phyloP scores from a whole-genome alignment of 169 alveolate species.

The Plasmodium inui region DNA sequence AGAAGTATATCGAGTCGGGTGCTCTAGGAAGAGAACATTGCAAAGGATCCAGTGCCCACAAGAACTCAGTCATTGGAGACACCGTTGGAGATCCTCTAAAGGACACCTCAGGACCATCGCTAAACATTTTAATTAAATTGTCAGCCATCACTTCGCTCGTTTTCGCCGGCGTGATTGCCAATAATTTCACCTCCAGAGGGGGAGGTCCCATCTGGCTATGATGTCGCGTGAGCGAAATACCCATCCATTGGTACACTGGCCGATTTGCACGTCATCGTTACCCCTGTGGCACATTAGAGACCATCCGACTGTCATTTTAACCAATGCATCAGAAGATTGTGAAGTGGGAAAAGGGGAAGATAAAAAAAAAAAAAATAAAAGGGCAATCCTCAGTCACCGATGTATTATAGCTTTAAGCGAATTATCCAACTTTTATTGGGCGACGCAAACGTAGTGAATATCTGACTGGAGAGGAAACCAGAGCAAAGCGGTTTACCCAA shows the following conservation, averaged over 20 bases:
- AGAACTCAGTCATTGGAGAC: conserved; percentile 93
- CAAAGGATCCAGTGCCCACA: conserved; percentile 87
- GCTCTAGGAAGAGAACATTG: conserved; percentile 80
- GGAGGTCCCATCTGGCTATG: conserved; percentile 86
- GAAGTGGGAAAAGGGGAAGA: background rate
- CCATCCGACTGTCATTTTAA: background rate
- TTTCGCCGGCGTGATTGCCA: conserved; percentile 85
- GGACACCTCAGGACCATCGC: conserved; percentile 95
- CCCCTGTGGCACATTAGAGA: background rate
- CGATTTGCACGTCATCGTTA: background rate
- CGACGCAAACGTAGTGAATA: background rate
- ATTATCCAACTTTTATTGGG: background rate
- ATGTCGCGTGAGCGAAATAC: background rate
- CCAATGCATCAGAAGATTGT: background rate
- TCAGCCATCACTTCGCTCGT: conserved; percentile 90
- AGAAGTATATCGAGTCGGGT: conserved; percentile 89
- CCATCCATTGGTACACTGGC: background rate
- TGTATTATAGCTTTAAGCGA: background rate
- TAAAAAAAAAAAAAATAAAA: background rate
- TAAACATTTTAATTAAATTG: conserved; percentile 89
- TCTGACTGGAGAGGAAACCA: background rate
- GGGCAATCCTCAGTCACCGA: background rate
- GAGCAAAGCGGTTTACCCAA: background rate
- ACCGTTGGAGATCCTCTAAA: conserved; percentile 96
- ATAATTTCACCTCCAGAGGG: conserved; percentile 64